Percentiles rank a stretch among this genome's conserved stretches.
phyloP scores from a whole-genome alignment of 768 basidiomycete genomes.

The Collybia mongolica region DNA sequence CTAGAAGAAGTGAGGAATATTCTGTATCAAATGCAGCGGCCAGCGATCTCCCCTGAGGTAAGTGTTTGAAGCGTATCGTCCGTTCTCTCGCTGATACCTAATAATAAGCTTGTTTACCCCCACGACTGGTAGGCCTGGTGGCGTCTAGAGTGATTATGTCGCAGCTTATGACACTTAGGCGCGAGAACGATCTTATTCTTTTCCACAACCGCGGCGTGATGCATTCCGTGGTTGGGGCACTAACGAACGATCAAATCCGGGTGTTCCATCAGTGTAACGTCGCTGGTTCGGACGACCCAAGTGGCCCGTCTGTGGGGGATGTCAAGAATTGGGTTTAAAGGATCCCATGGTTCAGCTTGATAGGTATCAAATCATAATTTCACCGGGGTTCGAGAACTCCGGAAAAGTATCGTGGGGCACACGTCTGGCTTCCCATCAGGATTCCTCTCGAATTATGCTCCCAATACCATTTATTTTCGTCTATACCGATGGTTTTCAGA shows the following conservation, averaged over 20 bases:
- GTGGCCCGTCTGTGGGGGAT: constrained; percentile 66
- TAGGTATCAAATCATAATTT: no score
- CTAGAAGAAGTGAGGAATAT: constrained; percentile 71
- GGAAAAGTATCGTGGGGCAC: no score
- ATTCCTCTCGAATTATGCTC: no score
- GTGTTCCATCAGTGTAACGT: constrained; percentile 87
- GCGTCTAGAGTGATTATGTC: background rate
- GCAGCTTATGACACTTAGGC: constrained; percentile 20
- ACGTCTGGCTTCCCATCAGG: no score
- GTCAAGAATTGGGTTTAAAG: constrained; percentile 53
- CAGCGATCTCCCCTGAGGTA: constrained; percentile 82
- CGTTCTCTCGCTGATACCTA: no score
- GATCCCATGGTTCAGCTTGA: no score
- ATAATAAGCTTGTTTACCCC: constrained; percentile 69
- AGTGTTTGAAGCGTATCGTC: constrained; percentile 12
- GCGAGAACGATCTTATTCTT: constrained; percentile 67
- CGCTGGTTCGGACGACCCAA: constrained; percentile 71
- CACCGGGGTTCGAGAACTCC: no score
- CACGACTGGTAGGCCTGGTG: constrained; percentile 68
- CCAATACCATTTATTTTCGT: no score
- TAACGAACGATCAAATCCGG: constrained; percentile 63
- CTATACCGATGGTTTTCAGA: no score
- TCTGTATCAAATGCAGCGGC: constrained; percentile 84
- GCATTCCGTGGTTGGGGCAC: constrained; percentile 77
- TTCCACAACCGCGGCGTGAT: constrained; percentile 86